phyloP scores from a whole-genome alignment of 2,329 filamentous ascomycete species.

The Calonectria hawksworthii region DNA sequence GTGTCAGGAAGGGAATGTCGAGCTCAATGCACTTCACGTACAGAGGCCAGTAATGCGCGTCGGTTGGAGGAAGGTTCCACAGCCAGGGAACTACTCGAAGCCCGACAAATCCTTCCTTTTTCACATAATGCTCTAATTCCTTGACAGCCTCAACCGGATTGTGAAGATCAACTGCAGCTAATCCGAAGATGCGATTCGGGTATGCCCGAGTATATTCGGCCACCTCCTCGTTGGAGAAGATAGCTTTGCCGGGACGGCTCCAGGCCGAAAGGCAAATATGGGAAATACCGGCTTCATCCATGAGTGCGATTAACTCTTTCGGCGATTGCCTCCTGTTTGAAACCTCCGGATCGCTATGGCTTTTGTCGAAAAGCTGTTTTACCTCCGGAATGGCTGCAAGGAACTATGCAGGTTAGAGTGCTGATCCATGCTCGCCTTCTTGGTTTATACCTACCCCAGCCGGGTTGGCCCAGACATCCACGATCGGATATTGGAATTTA shows the following conservation, averaged over 20 bases:
- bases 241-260: not conserved
- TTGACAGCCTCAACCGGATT: not conserved
- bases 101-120: not conserved
- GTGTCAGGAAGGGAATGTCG: not conserved
- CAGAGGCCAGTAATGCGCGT: not conserved
- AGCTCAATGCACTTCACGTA: not conserved
- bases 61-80: not conserved
- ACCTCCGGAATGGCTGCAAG: not conserved
- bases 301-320: not conserved
- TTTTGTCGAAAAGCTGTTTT: not conserved
- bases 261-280: not conserved
- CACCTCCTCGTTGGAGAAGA: not conserved
- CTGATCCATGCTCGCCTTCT: not conserved
- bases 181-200: not conserved
- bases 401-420: not conserved
- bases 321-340: not conserved
- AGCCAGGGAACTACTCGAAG: not conserved
- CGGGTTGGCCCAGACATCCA: not conserved
- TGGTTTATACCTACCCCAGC: not conserved
- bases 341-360: not conserved
- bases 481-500: not conserved
- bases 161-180: not conserved
- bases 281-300: not conserved
- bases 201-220: not conserved
- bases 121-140: not conserved